Percentiles rank a stretch among this genome's conserved stretches.
phyloP scores from a whole-genome alignment of 169 alveolate species.

The Plasmodium vinckei region DNA sequence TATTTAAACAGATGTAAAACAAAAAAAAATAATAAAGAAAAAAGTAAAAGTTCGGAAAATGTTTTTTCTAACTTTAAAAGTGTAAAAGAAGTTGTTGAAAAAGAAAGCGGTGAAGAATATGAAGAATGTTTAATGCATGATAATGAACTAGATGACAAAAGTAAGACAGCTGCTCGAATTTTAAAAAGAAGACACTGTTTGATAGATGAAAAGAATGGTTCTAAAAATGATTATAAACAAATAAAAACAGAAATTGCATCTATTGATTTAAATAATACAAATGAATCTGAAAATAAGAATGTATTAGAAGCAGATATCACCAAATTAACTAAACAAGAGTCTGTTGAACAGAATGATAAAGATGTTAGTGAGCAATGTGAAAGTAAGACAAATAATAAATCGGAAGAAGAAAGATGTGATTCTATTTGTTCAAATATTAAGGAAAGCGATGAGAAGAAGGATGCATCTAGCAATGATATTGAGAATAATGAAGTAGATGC shows the following conservation, averaged over 20 bases:
- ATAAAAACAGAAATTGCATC: conserved; percentile 10
- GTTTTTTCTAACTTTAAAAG: not conserved
- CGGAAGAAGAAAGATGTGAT: too few species aligned
- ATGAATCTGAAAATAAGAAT: not conserved
- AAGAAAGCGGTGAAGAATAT: not conserved
- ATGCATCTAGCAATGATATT: too few species aligned
- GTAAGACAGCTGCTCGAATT: not conserved
- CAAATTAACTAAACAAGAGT: too few species aligned
- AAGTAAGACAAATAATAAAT: too few species aligned
- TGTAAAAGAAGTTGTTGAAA: not conserved
- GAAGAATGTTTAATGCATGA: not conserved
- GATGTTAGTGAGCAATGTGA: too few species aligned
- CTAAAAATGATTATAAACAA: conserved; percentile 15
- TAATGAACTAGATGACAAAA: not conserved
- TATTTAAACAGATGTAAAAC: too few species aligned
- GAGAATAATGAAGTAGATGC: too few species aligned
- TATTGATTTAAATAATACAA: not conserved
- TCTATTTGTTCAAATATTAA: too few species aligned
- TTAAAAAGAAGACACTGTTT: conserved; percentile 25
- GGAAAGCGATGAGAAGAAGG: too few species aligned
- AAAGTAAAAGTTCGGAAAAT: not conserved
- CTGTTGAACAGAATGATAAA: too few species aligned
- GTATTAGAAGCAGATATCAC: too few species aligned
- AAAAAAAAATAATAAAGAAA: too few species aligned
- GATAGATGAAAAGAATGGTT: not conserved